Evolutionary conservation across 129 eudicot species (phyloP).

Genomic region (Lonicera japonica): DNA sequence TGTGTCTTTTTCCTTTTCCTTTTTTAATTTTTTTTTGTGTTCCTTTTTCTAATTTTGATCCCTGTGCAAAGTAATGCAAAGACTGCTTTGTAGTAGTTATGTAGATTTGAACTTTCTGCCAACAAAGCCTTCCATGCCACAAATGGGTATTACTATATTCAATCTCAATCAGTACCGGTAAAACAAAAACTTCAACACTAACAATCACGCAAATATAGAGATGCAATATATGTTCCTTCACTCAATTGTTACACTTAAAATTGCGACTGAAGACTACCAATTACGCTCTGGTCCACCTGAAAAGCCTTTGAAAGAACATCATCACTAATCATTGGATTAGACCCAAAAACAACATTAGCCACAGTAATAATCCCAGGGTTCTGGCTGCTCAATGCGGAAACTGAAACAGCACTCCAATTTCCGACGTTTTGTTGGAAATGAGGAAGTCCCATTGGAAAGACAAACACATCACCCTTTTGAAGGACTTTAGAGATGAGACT

Average conservation of each 20-base stretch:
- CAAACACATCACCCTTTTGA: conserved; percentile 25
- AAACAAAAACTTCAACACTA: too few relatives aligned
- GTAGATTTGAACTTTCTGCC: too few relatives aligned
- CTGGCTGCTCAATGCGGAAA: conserved; percentile 19
- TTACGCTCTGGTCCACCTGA: conserved; percentile 17
- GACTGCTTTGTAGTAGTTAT: too few relatives aligned
- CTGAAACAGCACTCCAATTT: conserved; percentile 6
- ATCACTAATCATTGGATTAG: conserved; percentile 14
- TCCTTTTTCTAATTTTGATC: too few relatives aligned
- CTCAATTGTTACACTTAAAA: neutral
- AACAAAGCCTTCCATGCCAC: too few relatives aligned
- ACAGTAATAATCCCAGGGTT: conserved; percentile 22
- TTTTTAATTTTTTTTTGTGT: too few relatives aligned
- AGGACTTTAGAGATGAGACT: conserved; percentile 16
- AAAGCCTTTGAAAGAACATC: conserved; percentile 28
- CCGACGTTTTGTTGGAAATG: conserved; percentile 28
- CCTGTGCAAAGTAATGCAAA: too few relatives aligned
- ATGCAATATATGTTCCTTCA: too few relatives aligned
- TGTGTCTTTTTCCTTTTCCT: too few relatives aligned
- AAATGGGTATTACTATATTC: too few relatives aligned
- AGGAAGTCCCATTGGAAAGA: conserved; percentile 23
- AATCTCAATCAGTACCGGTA: too few relatives aligned
- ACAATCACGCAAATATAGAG: neutral
- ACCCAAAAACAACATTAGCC: conserved; percentile 26
- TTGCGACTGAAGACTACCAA: conserved; percentile 16